phyloP scores from a whole-genome alignment of 2,329 filamentous ascomycete species.

The Xylaria hypoxylon region DNA sequence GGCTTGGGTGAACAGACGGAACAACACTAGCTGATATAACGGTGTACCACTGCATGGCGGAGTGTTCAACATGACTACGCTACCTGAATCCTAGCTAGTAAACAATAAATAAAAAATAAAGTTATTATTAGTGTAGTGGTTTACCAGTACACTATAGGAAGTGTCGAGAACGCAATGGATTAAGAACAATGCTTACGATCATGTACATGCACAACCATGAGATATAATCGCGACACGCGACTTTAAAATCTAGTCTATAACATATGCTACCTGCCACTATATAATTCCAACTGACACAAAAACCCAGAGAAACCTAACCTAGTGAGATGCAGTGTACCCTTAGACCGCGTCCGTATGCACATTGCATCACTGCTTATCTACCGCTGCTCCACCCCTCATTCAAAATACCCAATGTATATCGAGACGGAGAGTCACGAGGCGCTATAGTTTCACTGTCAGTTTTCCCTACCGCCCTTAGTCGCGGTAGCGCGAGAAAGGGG shows the following conservation, averaged over 20 bases:
- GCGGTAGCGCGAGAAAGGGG: neutral
- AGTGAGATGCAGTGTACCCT: neutral
- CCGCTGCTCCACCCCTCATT: neutral
- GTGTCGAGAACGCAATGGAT: too few species aligned
- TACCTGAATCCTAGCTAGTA: neutral
- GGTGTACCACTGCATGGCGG: neutral
- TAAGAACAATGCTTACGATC: too few species aligned
- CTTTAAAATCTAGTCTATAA: too few species aligned
- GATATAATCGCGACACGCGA: too few species aligned
- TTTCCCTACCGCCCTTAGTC: too few species aligned
- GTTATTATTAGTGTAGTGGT: too few species aligned
- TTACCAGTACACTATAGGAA: too few species aligned
- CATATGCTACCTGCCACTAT: too few species aligned
- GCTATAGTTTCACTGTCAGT: neutral
- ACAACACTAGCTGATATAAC: neutral
- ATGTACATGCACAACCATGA: too few species aligned
- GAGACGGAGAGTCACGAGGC: neutral
- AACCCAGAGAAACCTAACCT: neutral
- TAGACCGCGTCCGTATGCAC: neutral
- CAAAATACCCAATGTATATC: conserved; percentile 2
- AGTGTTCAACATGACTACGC: neutral
- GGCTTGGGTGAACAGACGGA: conserved; percentile 2
- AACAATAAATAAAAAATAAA: neutral
- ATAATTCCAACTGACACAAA: too few species aligned
- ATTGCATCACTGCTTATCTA: conserved; percentile 7